Percentiles rank a stretch among this genome's conserved stretches.
phyloP scores from a whole-genome alignment of 192 early-diverging fungal species.

The Dimargaris verticillata region DNA sequence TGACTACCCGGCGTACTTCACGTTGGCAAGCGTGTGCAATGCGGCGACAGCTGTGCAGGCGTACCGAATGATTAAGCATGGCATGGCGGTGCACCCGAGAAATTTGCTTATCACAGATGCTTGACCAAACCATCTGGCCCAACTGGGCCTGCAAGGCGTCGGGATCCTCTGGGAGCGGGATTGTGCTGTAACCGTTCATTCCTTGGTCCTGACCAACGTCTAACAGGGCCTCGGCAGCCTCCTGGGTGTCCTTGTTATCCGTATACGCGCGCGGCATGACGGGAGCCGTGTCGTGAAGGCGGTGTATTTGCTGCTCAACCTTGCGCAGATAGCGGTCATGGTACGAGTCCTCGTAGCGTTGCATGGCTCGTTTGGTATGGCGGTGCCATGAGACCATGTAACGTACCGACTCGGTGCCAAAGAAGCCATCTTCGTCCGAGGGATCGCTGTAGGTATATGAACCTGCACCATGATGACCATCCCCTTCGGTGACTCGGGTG shows the following conservation, averaged over 20 bases:
- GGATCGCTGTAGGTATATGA: too few species aligned
- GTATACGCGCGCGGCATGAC: background rate
- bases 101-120: constrained; percentile 21
- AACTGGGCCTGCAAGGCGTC: background rate
- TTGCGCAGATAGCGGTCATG: background rate
- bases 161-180: too few species aligned
- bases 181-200: too few species aligned
- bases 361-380: background rate
- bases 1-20: constrained; percentile 41
- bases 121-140: constrained; percentile 15
- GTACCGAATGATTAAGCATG: constrained; percentile 19
- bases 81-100: constrained; percentile 24
- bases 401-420: background rate
- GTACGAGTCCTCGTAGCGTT: background rate
- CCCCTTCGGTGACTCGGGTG: too few species aligned
- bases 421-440: too few species aligned
- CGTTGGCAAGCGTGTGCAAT: constrained; percentile 55
- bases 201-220: background rate
- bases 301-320: background rate
- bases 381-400: background rate
- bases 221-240: background rate
- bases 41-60: constrained; percentile 46
- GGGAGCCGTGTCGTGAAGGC: background rate
- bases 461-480: too few species aligned
- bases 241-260: background rate